Base-by-base conservation (phyloP, 306 rosid genomes). In the Dryas octopetala region DNA sequence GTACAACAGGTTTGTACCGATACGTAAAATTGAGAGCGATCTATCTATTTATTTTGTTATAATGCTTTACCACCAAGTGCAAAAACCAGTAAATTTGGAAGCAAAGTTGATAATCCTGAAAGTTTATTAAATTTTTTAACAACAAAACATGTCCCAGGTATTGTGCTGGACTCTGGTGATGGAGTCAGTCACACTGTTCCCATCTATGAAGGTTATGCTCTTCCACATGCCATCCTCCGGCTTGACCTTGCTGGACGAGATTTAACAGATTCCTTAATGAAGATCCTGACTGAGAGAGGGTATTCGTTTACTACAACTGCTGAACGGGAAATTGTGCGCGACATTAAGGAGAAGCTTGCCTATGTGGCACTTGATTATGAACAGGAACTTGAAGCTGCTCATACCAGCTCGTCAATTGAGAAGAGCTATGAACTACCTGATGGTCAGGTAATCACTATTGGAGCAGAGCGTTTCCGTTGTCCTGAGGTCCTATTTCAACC, bases 321-420 rank as follows among this genome's bases (percentile, higher is more conserved):
- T 4, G 85, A 82, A 63, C 85, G 85, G 76, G 85, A 82, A 82
- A 82, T 82, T 62, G 85, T 82, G 45, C 85, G 85, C 19, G 85
- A 82, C 64, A 82, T 82, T 62, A 82, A 82, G 67, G 85, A 82
- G 79, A 82, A 82, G 70, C 79, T 82, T 71, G 85, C 85, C 40
- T 82, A 78, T 82, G 85, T 82, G 63, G 85, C 85, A 60, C 85
- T 82, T 15, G 85, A 82, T 69, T 82, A 73, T 45, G 85, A 82
- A 58, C 85, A 82, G 68, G 85, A 82, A 69, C 82, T 82, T 44
- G 85, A 82, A 59, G 74, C 85, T 54, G 73, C 85, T 51, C 66
- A 66, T 68, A 78, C 74, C 74, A 82, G 85, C 66, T 82, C 85
- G 12, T 73, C 85, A 15, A 70, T 82, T 74, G 82, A 82, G 76